phyloP scores from a whole-genome alignment of 1,139 yeast species.

The Eremothecium gossypii region DNA sequence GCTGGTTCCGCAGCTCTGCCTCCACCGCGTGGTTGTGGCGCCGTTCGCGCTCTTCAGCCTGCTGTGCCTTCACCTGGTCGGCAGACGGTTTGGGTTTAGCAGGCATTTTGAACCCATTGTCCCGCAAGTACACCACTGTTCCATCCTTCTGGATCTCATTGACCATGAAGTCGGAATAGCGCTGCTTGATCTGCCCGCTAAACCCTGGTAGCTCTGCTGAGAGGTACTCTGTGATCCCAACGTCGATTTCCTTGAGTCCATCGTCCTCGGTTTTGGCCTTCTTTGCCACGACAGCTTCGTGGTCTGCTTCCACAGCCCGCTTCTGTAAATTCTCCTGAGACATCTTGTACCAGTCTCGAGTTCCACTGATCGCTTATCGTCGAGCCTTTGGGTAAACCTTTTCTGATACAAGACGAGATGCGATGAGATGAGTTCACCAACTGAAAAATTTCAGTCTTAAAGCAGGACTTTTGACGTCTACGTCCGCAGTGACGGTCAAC shows the following conservation, averaged over 20 bases:
- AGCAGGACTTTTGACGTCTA: background rate
- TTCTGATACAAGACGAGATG: background rate
- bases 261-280: constrained; percentile 5
- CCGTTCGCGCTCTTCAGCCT: constrained; percentile 34
- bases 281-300: constrained; percentile 6
- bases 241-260: constrained; percentile 50
- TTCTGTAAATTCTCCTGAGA: constrained; percentile 7
- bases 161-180: constrained; percentile 92
- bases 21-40: constrained; percentile 39
- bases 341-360: constrained; percentile 4
- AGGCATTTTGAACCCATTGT: constrained; percentile 53
- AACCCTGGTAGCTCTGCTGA: constrained; percentile 54
- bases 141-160: constrained; percentile 71
- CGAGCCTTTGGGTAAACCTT: background rate
- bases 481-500: background rate
- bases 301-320: constrained; percentile 7
- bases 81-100: constrained; percentile 44
- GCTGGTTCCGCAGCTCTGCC: constrained; percentile 37
- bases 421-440: constrained; percentile 4
- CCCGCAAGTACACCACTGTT: constrained; percentile 62
- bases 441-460: no score
- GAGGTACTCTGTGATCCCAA: constrained; percentile 72
- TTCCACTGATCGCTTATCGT: no score
- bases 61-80: constrained; percentile 33
- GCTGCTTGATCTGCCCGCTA: constrained; percentile 68